Conservation (phyloP, 768 basidiomycete genomes). For the Serendipita sp. region DNA sequence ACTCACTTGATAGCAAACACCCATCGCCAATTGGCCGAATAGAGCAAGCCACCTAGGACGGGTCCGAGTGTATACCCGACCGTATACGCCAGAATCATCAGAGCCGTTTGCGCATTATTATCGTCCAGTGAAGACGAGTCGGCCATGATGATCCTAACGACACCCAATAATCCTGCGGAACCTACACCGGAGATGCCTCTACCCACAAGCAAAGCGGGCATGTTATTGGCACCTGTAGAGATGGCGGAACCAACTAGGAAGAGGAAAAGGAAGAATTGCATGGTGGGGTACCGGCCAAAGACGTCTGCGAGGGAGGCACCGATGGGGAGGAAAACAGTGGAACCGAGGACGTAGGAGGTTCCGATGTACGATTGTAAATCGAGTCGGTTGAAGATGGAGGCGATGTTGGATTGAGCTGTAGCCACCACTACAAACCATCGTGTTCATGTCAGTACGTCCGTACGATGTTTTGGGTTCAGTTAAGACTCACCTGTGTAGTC, state of each 20-base stretch:
- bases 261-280: constrained; percentile 29
- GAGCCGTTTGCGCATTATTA: constrained; percentile 9
- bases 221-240: too few relatives aligned
- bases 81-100: too few relatives aligned
- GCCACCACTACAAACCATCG: constrained; percentile 26
- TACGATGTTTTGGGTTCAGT: too few relatives aligned
- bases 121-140: constrained; percentile 28
- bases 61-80: constrained; percentile 22
- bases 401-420: constrained; percentile 36
- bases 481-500: constrained; percentile 21
- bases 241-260: constrained; percentile 28
- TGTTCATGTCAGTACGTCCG: constrained; percentile 7
- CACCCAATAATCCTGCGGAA: too few relatives aligned
- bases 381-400: constrained; percentile 19
- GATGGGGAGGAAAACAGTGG: constrained; percentile 18
- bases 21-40: constrained; percentile 18
- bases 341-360: too few relatives aligned
- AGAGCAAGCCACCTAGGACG: constrained; percentile 31
- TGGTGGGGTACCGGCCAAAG: constrained; percentile 32
- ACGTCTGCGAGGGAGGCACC: constrained; percentile 35
- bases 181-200: too few relatives aligned
- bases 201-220: too few relatives aligned
- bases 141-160: constrained; percentile 18
- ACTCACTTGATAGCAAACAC: constrained; percentile 40
- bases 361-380: too few relatives aligned